phyloP scores from a whole-genome alignment of 768 basidiomycete genomes.

The Termitomyces sp. region DNA sequence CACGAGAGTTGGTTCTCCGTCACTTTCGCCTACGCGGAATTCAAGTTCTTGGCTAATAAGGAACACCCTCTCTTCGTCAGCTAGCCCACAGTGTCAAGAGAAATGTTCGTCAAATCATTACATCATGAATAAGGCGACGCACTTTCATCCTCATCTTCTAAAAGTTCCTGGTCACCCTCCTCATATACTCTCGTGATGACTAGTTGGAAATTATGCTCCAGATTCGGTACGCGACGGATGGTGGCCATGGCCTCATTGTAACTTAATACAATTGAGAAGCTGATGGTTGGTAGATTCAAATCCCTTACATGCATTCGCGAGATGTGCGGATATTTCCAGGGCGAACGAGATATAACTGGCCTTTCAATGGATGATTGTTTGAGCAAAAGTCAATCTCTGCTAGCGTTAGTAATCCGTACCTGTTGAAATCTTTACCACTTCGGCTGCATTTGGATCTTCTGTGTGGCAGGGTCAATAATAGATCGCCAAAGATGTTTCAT shows the following conservation, averaged over 20 bases:
- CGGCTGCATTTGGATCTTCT: slow-evolving; percentile 94
- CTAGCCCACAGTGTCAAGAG: slow-evolving; percentile 32
- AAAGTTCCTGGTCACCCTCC: slow-evolving; percentile 90
- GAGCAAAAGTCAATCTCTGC: not conserved
- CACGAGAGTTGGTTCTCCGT: slow-evolving; percentile 75
- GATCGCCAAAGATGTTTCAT: slow-evolving; percentile 10
- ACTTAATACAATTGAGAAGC: slow-evolving; percentile 34
- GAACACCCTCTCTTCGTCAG: slow-evolving; percentile 91
- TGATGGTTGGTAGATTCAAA: not conserved
- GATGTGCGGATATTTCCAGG: slow-evolving; percentile 89
- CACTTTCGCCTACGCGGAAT: slow-evolving; percentile 70
- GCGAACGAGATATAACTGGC: slow-evolving; percentile 86
- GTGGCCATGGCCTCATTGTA: slow-evolving; percentile 96
- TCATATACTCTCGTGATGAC: slow-evolving; percentile 97
- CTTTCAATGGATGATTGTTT: slow-evolving; percentile 16
- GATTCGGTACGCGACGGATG: slow-evolving; percentile 73
- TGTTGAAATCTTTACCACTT: slow-evolving; percentile 90
- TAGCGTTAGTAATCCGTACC: slow-evolving; percentile 25
- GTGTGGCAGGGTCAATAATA: slow-evolving; percentile 21
- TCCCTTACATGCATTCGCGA: slow-evolving; percentile 92
- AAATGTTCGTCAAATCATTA: slow-evolving; percentile 1
- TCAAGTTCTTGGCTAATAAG: slow-evolving; percentile 87
- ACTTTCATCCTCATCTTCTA: slow-evolving; percentile 94
- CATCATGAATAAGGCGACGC: slow-evolving; percentile 14
- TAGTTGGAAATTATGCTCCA: slow-evolving; percentile 82